Base-by-base conservation (phyloP, 352 stramenopile genomes). In the Globisporangium canariense region DNA sequence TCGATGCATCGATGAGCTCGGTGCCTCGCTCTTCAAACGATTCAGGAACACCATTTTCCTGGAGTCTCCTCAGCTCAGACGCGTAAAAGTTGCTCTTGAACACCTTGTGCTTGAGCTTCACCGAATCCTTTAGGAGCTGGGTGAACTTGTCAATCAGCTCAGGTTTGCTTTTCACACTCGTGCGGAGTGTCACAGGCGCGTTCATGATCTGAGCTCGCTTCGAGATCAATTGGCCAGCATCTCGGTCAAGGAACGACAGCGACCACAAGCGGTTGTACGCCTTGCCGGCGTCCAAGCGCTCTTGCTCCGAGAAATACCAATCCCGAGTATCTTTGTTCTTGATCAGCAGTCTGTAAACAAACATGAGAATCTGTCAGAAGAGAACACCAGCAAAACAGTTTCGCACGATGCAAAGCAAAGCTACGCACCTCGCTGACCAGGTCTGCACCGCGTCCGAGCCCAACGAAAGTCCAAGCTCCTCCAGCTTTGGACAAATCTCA, bases 41-140 rank as follows among this genome's bases (percentile, higher is more conserved):
- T 51, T 96, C 83, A 3, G 88, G 86, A 41, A 96, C 84, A 1
- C 68, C 66, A 18, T 79, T 70, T 18, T 86, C 75, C 9, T 76
- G 69, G 57, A 96, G 62, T 32, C 79, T 70, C 28, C 73, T 70
- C 16, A 91, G 60, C 66, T 96, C 85, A 0, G 70, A 60, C 1
- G 68, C 53, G 55, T 88, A 96, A 6, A 79, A 77, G 4, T 69
- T 68, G 61, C 83, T 93, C 68, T 93, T 93, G 70, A 94, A 96
- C 53, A 96, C 77, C 69, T 96, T 96, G 75, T 94, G 88, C 64
- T 93, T 92, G 32, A 94, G 74, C 62, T 94, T 93, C 40, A 96
- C 88, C 0, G 80, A 77, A 45, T 96, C 86, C 43, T 96, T 96
- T n/a, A 96, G 59, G 30, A 96, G 60, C 34, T 90, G 80, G 18